These are phyloP conservation scores for Porosira glacialis DNA, from an alignment of 352 stramenopile genomes.

Conservation along the genomic window DNA sequence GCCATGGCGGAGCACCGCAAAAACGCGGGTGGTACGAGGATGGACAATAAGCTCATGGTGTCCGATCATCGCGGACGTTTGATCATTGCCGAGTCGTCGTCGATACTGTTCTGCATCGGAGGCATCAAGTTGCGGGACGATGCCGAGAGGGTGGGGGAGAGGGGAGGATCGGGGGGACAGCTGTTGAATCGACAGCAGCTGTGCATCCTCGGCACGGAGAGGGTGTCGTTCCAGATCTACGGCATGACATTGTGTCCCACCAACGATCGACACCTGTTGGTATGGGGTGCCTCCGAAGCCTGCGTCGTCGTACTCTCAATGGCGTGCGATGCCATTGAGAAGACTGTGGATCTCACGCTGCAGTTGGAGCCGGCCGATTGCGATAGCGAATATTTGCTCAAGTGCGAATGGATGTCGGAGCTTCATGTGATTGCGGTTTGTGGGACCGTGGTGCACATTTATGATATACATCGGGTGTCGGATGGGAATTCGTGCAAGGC, in stretches of 20 bases:
- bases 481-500: constrained; percentile 50
- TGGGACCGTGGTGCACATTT: constrained; percentile 69
- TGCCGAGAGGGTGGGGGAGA: constrained; percentile 46
- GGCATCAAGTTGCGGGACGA: no score
- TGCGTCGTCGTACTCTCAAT: constrained; percentile 64
- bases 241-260: constrained; percentile 61
- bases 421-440: constrained; percentile 63
- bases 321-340: constrained; percentile 54
- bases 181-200: constrained; percentile 56
- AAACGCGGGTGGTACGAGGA: constrained; percentile 43
- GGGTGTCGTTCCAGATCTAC: constrained; percentile 63
- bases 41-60: constrained; percentile 44
- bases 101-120: constrained; percentile 67
- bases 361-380: constrained; percentile 60
- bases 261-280: constrained; percentile 67
- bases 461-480: constrained; percentile 64
- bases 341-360: constrained; percentile 62
- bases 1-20: constrained; percentile 32
- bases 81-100: constrained; percentile 61
- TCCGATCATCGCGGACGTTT: no score
- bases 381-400: constrained; percentile 69
- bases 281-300: constrained; percentile 69
- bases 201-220: constrained; percentile 55
- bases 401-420: constrained; percentile 75
- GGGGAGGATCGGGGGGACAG: constrained; percentile 31